These are phyloP conservation scores for Phyllosticta citribraziliensis DNA, from an alignment of 2,329 filamentous ascomycete species.

Conservation along the genomic window DNA sequence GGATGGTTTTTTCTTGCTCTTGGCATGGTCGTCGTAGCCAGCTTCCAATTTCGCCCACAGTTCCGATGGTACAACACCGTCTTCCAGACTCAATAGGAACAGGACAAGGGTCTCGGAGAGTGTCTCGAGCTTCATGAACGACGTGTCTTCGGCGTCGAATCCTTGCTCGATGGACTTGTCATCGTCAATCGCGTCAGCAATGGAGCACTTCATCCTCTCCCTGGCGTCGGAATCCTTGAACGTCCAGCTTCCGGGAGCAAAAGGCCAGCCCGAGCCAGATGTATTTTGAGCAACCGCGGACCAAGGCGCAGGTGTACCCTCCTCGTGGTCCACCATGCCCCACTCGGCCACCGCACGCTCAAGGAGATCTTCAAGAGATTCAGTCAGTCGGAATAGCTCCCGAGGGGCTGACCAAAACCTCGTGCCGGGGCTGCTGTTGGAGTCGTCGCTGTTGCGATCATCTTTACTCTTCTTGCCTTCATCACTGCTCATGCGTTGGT, in stretches of 20 bases:
- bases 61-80: slow-evolving; percentile 63
- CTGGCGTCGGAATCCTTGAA: slow-evolving; percentile 31
- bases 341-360: slow-evolving; percentile 52
- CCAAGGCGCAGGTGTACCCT: slow-evolving; percentile 40
- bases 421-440: not conserved
- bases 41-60: slow-evolving; percentile 63
- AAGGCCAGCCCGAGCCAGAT: slow-evolving; percentile 45
- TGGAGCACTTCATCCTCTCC: slow-evolving; percentile 32
- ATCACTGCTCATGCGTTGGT: slow-evolving; percentile 34
- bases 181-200: slow-evolving; percentile 61
- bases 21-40: slow-evolving; percentile 32
- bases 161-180: slow-evolving; percentile 52
- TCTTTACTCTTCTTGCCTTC: not conserved
- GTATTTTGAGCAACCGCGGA: not conserved
- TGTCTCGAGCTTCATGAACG: slow-evolving; percentile 62
- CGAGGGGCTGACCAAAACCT: slow-evolving; percentile 68
- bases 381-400: slow-evolving; percentile 82
- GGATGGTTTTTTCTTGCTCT: slow-evolving; percentile 32
- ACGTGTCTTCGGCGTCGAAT: slow-evolving; percentile 49
- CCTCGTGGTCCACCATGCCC: slow-evolving; percentile 45
- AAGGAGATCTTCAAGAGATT: slow-evolving; percentile 56
- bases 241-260: slow-evolving; percentile 42
- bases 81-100: slow-evolving; percentile 65
- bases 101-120: slow-evolving; percentile 60
- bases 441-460: not conserved